Percentiles rank a stretch among this genome's conserved stretches.
Evolutionary conservation across 2,329 filamentous ascomycete genomes (phyloP).

Genomic region (Aspergillus fructus): DNA sequence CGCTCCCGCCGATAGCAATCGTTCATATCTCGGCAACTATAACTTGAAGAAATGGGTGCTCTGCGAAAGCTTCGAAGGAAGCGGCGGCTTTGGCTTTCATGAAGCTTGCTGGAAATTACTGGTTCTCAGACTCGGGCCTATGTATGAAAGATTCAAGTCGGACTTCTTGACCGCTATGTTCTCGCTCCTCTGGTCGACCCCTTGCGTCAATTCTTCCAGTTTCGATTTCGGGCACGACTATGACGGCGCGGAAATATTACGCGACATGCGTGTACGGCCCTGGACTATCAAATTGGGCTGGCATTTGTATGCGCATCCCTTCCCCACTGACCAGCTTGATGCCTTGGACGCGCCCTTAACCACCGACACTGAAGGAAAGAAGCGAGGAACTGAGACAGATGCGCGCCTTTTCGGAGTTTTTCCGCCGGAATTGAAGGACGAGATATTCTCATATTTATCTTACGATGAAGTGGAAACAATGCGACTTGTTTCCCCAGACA

Average conservation of each 20-base stretch:
- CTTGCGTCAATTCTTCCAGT: not conserved
- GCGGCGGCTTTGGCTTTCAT: slow-evolving; percentile 4
- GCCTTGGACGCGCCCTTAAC: not conserved
- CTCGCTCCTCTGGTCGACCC: slow-evolving; percentile 11
- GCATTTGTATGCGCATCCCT: slow-evolving; percentile 11
- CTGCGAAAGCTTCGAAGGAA: not conserved
- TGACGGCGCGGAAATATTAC: slow-evolving; percentile 7
- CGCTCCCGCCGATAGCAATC: not conserved
- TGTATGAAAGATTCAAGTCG: not conserved
- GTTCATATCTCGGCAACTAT: not conserved
- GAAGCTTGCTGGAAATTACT: slow-evolving; percentile 18
- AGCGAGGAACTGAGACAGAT: no score
- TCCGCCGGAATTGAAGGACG: not conserved
- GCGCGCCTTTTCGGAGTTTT: not conserved
- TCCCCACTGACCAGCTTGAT: not conserved
- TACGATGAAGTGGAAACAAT: not conserved
- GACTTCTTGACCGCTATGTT: slow-evolving; percentile 9
- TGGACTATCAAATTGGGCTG: not conserved
- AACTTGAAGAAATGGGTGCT: not conserved
- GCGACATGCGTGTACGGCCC: not conserved
- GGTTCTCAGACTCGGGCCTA: slow-evolving; percentile 1
- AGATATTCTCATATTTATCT: slow-evolving; percentile 11
- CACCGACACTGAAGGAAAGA: not conserved
- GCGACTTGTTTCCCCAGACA: slow-evolving; percentile 5
- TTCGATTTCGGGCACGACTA: slow-evolving; percentile 19